phyloP scores from a whole-genome alignment of 495 filamentous ascomycete genomes.

The Sporormia fimetaria region DNA sequence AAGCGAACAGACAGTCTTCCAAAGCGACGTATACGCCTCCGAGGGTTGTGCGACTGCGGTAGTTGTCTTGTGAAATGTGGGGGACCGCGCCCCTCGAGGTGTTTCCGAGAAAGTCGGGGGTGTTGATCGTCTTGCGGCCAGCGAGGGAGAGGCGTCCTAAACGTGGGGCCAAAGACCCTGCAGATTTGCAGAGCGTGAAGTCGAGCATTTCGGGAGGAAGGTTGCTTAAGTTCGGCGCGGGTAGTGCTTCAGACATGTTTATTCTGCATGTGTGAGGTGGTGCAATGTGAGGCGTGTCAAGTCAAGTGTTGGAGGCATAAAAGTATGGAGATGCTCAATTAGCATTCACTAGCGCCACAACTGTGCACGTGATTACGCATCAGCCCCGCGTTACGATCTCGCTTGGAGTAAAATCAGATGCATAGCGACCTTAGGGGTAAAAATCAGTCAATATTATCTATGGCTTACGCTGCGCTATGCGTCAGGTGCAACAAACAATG shows the following conservation, averaged over 20 bases:
- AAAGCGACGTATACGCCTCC: constrained; percentile 66
- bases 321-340: too few relatives aligned
- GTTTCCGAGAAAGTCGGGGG: constrained; percentile 68
- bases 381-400: too few relatives aligned
- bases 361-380: too few relatives aligned
- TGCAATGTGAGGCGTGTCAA: too few relatives aligned
- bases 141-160: constrained; percentile 53
- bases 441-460: too few relatives aligned
- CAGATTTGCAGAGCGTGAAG: constrained; percentile 32
- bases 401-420: too few relatives aligned
- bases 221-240: constrained; percentile 1
- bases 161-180: constrained; percentile 20
- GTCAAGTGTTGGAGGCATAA: too few relatives aligned
- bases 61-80: constrained; percentile 78
- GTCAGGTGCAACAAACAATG: too few relatives aligned
- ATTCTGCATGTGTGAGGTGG: too few relatives aligned
- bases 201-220: constrained; percentile 30
- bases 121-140: constrained; percentile 52
- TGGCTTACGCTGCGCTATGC: too few relatives aligned
- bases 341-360: too few relatives aligned
- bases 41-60: constrained; percentile 51
- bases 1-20: constrained; percentile 76
- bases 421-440: too few relatives aligned
- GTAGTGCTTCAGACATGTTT: not conserved
- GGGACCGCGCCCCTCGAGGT: constrained; percentile 75